These are phyloP conservation scores for Citrus inodora DNA, from an alignment of 345 rosid genomes.

Conservation along the genomic window DNA sequence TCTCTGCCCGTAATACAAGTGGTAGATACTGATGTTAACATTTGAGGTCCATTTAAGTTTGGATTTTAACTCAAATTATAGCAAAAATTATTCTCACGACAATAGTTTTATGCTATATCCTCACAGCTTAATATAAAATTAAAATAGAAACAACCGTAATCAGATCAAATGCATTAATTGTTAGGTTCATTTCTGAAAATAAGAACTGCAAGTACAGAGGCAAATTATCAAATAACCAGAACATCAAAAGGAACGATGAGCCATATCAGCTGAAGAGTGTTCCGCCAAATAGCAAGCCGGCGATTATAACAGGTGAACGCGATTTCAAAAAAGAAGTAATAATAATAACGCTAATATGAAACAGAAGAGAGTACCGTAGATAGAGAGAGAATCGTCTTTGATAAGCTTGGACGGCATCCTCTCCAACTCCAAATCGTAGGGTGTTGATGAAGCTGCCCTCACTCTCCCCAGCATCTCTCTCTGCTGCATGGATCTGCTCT, in stretches of 20 bases:
- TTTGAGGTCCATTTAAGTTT: background rate
- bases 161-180: background rate
- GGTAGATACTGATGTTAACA: background rate
- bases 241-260: background rate
- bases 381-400: slow-evolving; percentile 79
- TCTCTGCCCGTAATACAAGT: background rate
- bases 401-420: slow-evolving; percentile 62
- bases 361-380: slow-evolving; percentile 52
- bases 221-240: background rate
- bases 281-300: background rate
- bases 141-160: background rate
- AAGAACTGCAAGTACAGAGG: background rate
- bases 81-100: background rate
- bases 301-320: background rate
- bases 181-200: background rate
- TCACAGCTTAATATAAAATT: background rate
- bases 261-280: background rate
- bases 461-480: slow-evolving; percentile 69
- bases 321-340: background rate
- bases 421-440: slow-evolving; percentile 57
- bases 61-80: background rate
- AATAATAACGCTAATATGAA: background rate
- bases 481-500: background rate
- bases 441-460: slow-evolving; percentile 56
- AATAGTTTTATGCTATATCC: too few relatives aligned